Evolutionary conservation across 805 yeast genomes (phyloP), one percentile per base, ranked within the genome.

Genomic region (Lipomyces lipofer): DNA sequence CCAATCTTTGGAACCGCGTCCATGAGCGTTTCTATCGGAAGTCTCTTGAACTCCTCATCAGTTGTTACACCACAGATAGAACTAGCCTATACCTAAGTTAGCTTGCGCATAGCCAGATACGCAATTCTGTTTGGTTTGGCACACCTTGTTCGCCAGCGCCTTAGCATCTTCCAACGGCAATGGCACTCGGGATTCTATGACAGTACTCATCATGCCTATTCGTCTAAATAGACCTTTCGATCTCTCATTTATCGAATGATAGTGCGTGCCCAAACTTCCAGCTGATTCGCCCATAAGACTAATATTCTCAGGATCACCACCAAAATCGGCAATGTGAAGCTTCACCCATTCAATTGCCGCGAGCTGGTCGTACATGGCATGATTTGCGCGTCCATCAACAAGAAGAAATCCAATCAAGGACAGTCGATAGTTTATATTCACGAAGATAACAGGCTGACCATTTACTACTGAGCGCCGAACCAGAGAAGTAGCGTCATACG

Each of bases 281-380:
- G 82, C 79, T 32, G 76, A 71, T 40, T 77, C 68, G 4, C 83
- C 83, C 33, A 74, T 71, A 29, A 77, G 65, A 0, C 81, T 72
- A 29, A 79, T 69, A 35, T 66, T 64, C 12, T 66, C 67, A 0
- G 75, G 68, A 62, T 79, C 74, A 28, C 82, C 82, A 17, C 81
- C 81, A 63, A 78, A 76, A 42, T 72, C 63, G 22, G 52, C 51
- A 51, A 79, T 78, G 62, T 76, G 66, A 51, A 68, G 59, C 44
- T 70, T 69, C 2, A 73, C 72, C 83, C 83, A 79, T 59, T 73
- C 72, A 3, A 78, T 61, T 0, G 77, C 81, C 32, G 67, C 52
- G 46, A 74, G 65, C 63, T 77, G 83, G 63, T 79, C 83, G 73
- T 75, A 73, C 47, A 77, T 68, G 5, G 78, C 78, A 47, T 69